Evolutionary conservation across 805 yeast species (phyloP).

Genomic region (Ogataea nakhonphanomensis): DNA sequence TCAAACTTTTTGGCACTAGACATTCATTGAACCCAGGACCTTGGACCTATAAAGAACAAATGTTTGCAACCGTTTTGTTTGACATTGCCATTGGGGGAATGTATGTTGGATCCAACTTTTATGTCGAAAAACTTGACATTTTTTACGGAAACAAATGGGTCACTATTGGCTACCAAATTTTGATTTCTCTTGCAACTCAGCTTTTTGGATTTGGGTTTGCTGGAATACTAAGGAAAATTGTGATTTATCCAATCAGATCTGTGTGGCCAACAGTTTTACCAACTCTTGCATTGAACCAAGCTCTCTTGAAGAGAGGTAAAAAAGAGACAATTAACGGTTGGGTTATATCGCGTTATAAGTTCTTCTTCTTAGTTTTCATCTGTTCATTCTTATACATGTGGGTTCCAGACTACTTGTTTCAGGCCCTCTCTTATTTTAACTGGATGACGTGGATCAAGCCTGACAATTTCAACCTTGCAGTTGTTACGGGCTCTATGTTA

Average conservation of each 20-base stretch:
- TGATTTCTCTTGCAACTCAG: conserved; percentile 54
- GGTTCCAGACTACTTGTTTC: conserved; percentile 59
- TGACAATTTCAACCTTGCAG: conserved; percentile 57
- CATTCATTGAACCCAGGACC: conserved; percentile 56
- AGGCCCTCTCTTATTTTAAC: conserved; percentile 56
- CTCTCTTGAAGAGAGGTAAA: conserved; percentile 46
- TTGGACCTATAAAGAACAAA: conserved; percentile 63
- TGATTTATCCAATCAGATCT: conserved; percentile 62
- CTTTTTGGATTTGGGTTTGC: conserved; percentile 66
- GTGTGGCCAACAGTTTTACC: conserved; percentile 71
- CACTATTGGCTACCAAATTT: conserved; percentile 46
- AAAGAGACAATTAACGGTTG: conserved; percentile 54
- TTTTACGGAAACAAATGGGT: conserved; percentile 33
- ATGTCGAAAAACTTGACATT: conserved; percentile 27
- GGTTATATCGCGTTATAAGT: conserved; percentile 50
- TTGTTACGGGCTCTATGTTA: conserved; percentile 56
- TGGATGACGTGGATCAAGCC: conserved; percentile 68
- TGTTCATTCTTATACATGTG: conserved; percentile 43
- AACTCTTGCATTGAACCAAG: conserved; percentile 52
- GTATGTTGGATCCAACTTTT: conserved; percentile 36
- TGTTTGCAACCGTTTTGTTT: conserved; percentile 51
- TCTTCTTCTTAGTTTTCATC: conserved; percentile 42
- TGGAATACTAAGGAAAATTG: conserved; percentile 55
- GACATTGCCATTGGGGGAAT: conserved; percentile 33
- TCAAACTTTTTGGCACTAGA: conserved; percentile 38